Evolutionary conservation across 1,284 basidiomycete genomes (phyloP), one percentile per base, ranked within the genome.

Genomic region (Calocybe gambosa): DNA sequence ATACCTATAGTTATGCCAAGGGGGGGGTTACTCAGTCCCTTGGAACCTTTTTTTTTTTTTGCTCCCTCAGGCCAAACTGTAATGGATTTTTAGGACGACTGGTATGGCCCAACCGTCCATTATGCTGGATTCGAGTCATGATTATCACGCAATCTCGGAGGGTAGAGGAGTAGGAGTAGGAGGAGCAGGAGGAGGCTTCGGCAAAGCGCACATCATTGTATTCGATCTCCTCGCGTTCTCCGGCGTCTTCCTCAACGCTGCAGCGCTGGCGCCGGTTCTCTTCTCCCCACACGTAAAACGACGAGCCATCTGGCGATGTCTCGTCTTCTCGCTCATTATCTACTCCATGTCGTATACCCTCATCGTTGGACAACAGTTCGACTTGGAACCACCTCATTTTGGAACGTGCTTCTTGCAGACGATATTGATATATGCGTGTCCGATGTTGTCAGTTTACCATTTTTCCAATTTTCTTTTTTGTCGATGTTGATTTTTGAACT

Each of bases 301-400:
- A 21, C 15, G 35, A 21, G 35, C 35, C 13, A 21, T 21, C 6
- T 43, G 42, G 42, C 34, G 31, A 7, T 5, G 42, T 5, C 18
- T 43, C 8, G 13, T 60, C 3, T 8, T 56, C 12, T 43, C 57
- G 0, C 60, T 55, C 54, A 33, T 53, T 33, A 7, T 52, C 5
- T 55, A 53, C 20, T 52, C 53, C 18, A 28, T 56, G 3, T 33
- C 51, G 5, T 52, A 55, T 33, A 42, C 57, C 18, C 48, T 59
- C 13, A 38, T 59, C 15, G 20, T 61, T 12, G 59, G 56, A 1
- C 53, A 52, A 31, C 61, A 62, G 51, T 51, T 47, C 8, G 53
- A 47, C 10, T 33, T 50, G 19, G 28, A 47, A 34, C 57, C 58
- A n/a, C 38, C 40, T 0, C 29, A n/a, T 10, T 50, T 51, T 34